phyloP scores from a whole-genome alignment of 2,329 filamentous ascomycete species.

The Paecilomyces fulvus region DNA sequence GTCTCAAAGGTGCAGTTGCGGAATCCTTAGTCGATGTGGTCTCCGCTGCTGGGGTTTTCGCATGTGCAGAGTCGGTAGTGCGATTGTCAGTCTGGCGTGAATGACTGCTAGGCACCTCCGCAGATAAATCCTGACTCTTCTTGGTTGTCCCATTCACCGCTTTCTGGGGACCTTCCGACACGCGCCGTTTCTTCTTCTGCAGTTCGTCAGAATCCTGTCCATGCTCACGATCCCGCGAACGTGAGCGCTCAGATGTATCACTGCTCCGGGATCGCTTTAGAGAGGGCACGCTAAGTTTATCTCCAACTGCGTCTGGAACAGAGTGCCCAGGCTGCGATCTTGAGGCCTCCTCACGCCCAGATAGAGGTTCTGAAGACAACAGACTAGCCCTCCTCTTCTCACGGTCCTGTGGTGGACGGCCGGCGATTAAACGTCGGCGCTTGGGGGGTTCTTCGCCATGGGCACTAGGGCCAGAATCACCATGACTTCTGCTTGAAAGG shows the following conservation, averaged over 20 bases:
- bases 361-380: constrained; percentile 33
- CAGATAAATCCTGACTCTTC: constrained; percentile 15
- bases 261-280: constrained; percentile 36
- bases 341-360: constrained; percentile 28
- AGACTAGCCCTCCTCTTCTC: constrained; percentile 26
- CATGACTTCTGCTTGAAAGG: constrained; percentile 18
- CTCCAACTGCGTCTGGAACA: constrained; percentile 14
- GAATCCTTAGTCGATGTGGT: constrained; percentile 9
- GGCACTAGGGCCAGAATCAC: constrained; percentile 18
- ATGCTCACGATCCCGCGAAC: constrained; percentile 24
- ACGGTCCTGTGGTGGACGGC: constrained; percentile 31
- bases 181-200: constrained; percentile 37
- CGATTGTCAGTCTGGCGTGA: constrained; percentile 11
- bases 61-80: constrained; percentile 11
- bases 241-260: constrained; percentile 32
- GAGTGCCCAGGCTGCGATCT: constrained; percentile 21
- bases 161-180: constrained; percentile 28
- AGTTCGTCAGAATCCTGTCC: constrained; percentile 22
- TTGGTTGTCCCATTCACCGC: constrained; percentile 20
- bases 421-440: constrained; percentile 33
- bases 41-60: constrained; percentile 9
- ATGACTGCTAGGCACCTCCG: constrained; percentile 13
- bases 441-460: constrained; percentile 29
- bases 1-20: constrained; percentile 5
- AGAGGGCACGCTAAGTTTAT: constrained; percentile 11